Base-by-base conservation (phyloP, 805 yeast species). In the Naumovozyma baii region DNA sequence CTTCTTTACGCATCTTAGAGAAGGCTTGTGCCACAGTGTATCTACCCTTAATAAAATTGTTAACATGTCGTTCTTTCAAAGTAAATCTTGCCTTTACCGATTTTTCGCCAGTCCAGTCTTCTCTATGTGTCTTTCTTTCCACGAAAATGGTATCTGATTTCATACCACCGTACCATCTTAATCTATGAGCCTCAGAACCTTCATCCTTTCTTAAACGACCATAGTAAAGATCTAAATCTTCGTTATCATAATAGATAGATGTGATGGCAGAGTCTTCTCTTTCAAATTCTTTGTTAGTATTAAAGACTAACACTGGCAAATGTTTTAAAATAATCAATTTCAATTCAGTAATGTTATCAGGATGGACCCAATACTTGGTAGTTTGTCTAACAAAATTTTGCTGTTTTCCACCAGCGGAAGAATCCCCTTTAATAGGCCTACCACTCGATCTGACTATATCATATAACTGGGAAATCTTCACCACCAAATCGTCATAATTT, bases 131-230 rank as follows among this genome's bases (percentile, higher is more conserved):
- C 63, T 92, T 92, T 63, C 98, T 77, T 66, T 92, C 99, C 36
- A 90, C 95, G 48, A 92, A 92, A 40, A 90, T 84, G 32, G 83
- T 84, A 51, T 90, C 96, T 2, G 88, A 73, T 39, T 74, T 72
- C 98, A 92, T 92, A 40, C 96, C 96, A 59, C 99, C 98, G 61
- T 92, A 92, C 99, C 99, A 92, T 69, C 98, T 80, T 58, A 92
- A 72, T 66, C 99, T 80, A 48, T 90, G 87, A 17, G 97, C 97
- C 65, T 92, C 98, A 4, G 98, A 98, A 62, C 98, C 98, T 69
- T 92, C 98, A 54, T 86, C 92, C 64, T 92, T 92, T 60, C 92
- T 78, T 54, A 92, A 72, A 63, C 98, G 78, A 28, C 98, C 98
- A 50, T 85, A 83, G 64, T 92, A 92, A 42, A 92, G 70, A 53